Base-by-base conservation (phyloP, 371 early-diverging fungal species). In the Mucor plumbeus region DNA sequence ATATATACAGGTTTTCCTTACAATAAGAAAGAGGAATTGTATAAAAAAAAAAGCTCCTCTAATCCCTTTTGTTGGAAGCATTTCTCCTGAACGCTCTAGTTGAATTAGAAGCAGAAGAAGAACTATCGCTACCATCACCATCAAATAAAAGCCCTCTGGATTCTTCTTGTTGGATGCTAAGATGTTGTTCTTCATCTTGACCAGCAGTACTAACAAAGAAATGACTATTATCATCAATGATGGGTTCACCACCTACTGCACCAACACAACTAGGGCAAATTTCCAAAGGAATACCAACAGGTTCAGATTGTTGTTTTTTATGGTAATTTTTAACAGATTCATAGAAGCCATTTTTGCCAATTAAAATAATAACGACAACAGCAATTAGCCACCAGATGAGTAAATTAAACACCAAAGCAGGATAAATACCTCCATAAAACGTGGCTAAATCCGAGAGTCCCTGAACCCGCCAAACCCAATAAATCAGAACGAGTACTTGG, bases 351-450 rank as follows among this genome's bases (percentile, higher is more conserved):
- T 48, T 44, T 48, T 48, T 44, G 19, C 61, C 61, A 8, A 48
- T 44, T 5, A 59, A 31, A 34, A 60, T 34, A 43, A 67, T 15
- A 34, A 13, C 31, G 8, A 39, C 61, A 43, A 44, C 61, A 14
- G 19, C 21, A 17, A 59, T 41, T 31, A 53, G 55, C 67, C 67
- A 67, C 67, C 61, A 67, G 5, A 56, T 19, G 21, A 67, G 44
- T 39, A 53, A 53, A 17, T 61, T 61, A 7, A 53, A 44, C 17
- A 75, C 47, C 19, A 81, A 39, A 0, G 74, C 70, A 17, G 78
- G 73, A 70, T 69, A 75, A 1, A 78, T 31, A 14, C 81, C 84
- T 57, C 84, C 84, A 60, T 84, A 84, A 38, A 78, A 78, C 4
- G 71, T 63, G 15, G 73, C 77, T 21, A 84, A 59, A 1, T 75